Evolutionary conservation across 371 early-diverging fungal species (phyloP).

Genomic region (Mortierella sp.): DNA sequence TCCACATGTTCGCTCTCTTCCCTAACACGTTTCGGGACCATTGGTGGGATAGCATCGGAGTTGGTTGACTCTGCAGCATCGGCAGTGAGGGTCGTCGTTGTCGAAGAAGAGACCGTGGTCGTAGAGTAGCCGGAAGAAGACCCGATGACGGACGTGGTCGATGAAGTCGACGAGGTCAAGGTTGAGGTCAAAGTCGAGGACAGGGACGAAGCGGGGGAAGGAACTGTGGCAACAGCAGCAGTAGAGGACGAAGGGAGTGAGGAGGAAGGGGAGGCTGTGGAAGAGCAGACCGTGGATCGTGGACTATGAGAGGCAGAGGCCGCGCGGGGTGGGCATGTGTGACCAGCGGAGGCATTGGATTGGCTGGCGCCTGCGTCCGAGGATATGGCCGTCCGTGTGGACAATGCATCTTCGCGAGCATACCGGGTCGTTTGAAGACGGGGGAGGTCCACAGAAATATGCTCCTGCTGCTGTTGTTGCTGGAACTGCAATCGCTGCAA

Average conservation of each 20-base stretch:
- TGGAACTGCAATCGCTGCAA: conserved; percentile 3
- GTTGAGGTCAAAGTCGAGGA: too few species aligned
- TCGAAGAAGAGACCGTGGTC: not conserved
- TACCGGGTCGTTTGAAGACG: too few species aligned
- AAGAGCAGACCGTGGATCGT: not conserved
- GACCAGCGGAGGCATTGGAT: too few species aligned
- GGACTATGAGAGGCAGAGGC: conserved; percentile 1
- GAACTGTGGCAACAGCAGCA: not conserved
- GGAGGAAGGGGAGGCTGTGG: conserved; percentile 4
- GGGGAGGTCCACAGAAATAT: not conserved
- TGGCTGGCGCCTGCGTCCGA: too few species aligned
- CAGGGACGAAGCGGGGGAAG: not conserved
- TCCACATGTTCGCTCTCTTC: conserved; percentile 9
- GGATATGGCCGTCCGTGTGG: too few species aligned
- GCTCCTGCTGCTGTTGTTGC: not conserved
- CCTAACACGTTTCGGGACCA: conserved; percentile 41
- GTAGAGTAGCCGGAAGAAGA: too few species aligned
- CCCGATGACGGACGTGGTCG: not conserved
- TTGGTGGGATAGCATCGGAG: conserved; percentile 31
- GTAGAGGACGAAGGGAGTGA: not conserved
- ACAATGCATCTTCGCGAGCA: too few species aligned
- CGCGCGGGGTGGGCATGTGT: too few species aligned
- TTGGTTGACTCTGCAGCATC: conserved; percentile 6
- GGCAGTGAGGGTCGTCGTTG: not conserved
- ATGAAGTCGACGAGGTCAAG: conserved; percentile 12